These are phyloP conservation scores for Vachellia collinsii DNA, from an alignment of 306 rosid species.

Conservation along the genomic window DNA sequence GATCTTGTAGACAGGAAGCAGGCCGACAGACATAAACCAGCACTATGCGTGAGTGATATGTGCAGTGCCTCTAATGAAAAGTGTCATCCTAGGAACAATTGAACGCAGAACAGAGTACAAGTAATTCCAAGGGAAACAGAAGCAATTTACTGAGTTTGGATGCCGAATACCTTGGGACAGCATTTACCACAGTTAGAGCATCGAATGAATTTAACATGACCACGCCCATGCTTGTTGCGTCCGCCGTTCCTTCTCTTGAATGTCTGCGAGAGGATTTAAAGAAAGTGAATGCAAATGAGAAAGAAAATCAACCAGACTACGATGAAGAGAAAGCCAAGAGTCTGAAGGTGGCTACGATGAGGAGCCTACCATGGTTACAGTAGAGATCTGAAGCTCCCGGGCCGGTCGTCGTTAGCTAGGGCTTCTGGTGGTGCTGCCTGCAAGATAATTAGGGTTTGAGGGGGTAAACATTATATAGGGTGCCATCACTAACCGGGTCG, in stretches of 20 bases:
- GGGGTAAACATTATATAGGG: not conserved
- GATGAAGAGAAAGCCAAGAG: not conserved
- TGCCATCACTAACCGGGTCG: not conserved
- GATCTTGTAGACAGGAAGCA: not conserved
- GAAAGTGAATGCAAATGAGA: not conserved
- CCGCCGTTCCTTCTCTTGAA: slow-evolving; percentile 98
- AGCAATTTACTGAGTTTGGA: not conserved
- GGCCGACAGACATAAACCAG: not conserved
- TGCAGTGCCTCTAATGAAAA: not conserved
- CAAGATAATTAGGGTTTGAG: not conserved
- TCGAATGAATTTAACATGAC: slow-evolving; percentile 86
- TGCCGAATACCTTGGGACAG: slow-evolving; percentile 78
- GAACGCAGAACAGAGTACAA: not conserved
- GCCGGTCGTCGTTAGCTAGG: not conserved
- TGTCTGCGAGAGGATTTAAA: slow-evolving; percentile 51
- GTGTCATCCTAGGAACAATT: not conserved
- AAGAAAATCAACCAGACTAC: not conserved
- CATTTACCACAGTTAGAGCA: slow-evolving; percentile 97
- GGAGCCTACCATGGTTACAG: slow-evolving; percentile 43
- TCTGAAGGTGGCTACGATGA: not conserved
- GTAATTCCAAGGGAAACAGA: not conserved
- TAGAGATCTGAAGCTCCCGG: slow-evolving; percentile 28
- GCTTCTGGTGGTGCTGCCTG: not conserved
- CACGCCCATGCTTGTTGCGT: slow-evolving; percentile 95
- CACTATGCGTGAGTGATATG: not conserved